phyloP scores from a whole-genome alignment of 331 rosid species.

The Pyracantha coccinea region DNA sequence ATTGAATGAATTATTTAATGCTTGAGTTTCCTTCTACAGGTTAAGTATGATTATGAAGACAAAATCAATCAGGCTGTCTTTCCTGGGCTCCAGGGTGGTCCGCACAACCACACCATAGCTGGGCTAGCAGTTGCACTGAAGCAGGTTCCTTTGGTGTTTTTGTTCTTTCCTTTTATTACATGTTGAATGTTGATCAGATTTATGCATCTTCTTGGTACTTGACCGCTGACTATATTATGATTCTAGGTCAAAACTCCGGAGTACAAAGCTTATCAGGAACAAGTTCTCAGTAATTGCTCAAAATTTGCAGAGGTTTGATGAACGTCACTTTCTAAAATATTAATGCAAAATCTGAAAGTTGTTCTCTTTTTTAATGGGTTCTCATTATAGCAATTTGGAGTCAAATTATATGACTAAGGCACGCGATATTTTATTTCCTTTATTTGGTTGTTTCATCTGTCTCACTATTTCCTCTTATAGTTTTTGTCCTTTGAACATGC shows the following conservation, averaged over 20 bases:
- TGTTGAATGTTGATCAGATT: no score
- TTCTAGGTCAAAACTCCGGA: constrained; percentile 68
- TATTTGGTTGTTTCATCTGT: constrained; percentile 15
- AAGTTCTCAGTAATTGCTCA: constrained; percentile 67
- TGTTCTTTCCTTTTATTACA: not conserved
- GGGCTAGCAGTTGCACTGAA: constrained; percentile 89
- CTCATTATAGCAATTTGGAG: not conserved
- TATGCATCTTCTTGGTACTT: not conserved
- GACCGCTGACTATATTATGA: not conserved
- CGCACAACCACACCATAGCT: constrained; percentile 81
- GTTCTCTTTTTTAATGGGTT: not conserved
- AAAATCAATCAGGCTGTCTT: constrained; percentile 83
- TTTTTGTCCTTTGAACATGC: constrained; percentile 27
- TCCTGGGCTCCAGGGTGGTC: constrained; percentile 96
- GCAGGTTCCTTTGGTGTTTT: constrained; percentile 41
- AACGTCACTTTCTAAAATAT: not conserved
- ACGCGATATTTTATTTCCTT: not conserved
- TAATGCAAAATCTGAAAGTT: not conserved
- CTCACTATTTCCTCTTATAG: constrained; percentile 5
- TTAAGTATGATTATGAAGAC: constrained; percentile 60
- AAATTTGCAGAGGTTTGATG: constrained; percentile 60
- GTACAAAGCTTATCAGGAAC: constrained; percentile 78
- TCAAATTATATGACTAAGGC: not conserved
- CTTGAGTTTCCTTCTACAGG: constrained; percentile 30
- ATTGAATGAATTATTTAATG: not conserved